A percentile compares a stretch with the other conserved stretches of the same genome.
These are phyloP conservation scores for Plectosphaerella sp. DNA, from an alignment of 2,329 filamentous ascomycete species.

Conservation along the genomic window DNA sequence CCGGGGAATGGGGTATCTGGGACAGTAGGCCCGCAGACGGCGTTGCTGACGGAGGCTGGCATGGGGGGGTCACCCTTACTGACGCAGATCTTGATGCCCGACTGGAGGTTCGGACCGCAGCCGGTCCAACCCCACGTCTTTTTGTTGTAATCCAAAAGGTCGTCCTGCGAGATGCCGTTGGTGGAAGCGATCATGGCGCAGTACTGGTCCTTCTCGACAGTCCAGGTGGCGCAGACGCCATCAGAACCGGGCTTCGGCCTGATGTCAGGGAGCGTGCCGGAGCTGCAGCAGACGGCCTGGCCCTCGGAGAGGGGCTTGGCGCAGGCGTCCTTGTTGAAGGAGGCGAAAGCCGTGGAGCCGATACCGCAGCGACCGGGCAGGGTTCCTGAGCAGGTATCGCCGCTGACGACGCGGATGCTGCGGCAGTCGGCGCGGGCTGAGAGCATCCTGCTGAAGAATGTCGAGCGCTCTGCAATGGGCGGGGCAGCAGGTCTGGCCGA, in stretches of 20 bases:
- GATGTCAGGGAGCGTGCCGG: constrained; percentile 28
- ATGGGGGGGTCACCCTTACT: neutral
- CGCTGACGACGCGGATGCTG: constrained; percentile 23
- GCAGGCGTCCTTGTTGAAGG: constrained; percentile 19
- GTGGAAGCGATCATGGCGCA: constrained; percentile 25
- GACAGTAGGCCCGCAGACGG: neutral
- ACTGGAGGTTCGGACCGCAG: neutral
- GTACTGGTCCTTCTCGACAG: constrained; percentile 23
- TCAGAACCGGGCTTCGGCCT: constrained; percentile 23
- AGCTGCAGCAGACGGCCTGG: constrained; percentile 30
- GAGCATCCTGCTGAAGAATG: too few relatives aligned
- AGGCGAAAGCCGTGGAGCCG: neutral
- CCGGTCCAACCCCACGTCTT: constrained; percentile 28
- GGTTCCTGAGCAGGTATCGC: constrained; percentile 27
- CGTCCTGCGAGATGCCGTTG: constrained; percentile 21
- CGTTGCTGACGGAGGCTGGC: neutral
- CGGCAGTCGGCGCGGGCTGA: constrained; percentile 13
- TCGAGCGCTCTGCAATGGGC: too few relatives aligned
- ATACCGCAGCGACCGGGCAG: constrained; percentile 17
- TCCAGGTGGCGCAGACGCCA: constrained; percentile 29
- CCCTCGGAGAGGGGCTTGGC: constrained; percentile 17
- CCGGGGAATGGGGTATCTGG: neutral
- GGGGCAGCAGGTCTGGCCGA: too few relatives aligned
- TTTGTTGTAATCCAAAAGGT: constrained; percentile 33
- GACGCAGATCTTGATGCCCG: neutral